These are phyloP conservation scores for Herpetospermum pedunculosum DNA, from an alignment of 306 rosid genomes.

Conservation along the genomic window DNA sequence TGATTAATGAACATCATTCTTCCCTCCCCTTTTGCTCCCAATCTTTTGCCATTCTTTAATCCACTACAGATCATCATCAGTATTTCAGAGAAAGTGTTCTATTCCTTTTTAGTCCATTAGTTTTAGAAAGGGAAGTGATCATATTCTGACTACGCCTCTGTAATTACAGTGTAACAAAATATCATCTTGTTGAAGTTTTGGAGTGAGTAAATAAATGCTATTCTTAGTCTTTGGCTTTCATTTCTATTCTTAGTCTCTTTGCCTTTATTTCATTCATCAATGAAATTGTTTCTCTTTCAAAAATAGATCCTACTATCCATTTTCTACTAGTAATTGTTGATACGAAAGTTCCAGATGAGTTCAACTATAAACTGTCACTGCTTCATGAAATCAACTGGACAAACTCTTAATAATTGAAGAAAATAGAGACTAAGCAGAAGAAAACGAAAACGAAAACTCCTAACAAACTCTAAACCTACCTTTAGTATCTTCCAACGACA, in stretches of 20 bases:
- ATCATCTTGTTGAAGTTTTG: neutral
- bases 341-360: neutral
- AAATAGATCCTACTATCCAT: no score
- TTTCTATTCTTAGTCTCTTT: no score
- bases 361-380: neutral
- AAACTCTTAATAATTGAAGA: neutral
- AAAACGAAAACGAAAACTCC: neutral
- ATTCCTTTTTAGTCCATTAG: neutral
- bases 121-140: neutral
- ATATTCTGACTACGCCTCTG: neutral
- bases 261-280: no score
- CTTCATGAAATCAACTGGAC: neutral
- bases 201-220: neutral
- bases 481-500: neutral
- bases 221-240: no score
- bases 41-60: slow-evolving; percentile 3
- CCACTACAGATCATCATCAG: neutral
- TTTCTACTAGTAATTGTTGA: neutral
- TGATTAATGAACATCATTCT: slow-evolving; percentile 5
- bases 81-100: neutral
- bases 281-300: no score
- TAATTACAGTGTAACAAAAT: neutral
- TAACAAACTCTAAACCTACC: neutral
- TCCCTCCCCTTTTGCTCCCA: neutral
- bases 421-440: neutral